Evolutionary conservation across 1,139 yeast genomes (phyloP), one percentile per base, ranked within the genome.

Genomic region (Yamadazyma siamensis): DNA sequence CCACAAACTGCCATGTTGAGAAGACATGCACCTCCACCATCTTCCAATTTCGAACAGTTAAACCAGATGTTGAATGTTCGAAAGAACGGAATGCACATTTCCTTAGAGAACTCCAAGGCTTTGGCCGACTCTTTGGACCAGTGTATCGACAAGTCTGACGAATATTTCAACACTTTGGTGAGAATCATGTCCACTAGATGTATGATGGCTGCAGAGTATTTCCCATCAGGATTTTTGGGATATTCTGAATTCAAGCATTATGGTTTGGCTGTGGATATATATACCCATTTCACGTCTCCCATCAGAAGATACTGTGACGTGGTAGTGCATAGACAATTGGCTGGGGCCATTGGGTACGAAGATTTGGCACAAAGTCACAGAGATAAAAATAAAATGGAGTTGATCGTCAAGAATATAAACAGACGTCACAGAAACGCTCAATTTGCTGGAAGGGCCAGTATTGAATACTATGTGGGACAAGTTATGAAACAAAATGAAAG

Each of bases 151-250:
- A 74, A 80, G 15, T 52, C 74, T 1, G 98, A 91, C 54, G 83
- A 89, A 5, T 94, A 87, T 52, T 88, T 94, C 72, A 94, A 94
- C 59, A 91, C 97, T 0, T 70, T 94, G 48, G 73, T 91, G 7
- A 81, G 99, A 60, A 91, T 94, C 42, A 84, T 91, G 95, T 94
- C 97, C 5, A 94, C 99, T 0, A 75, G 99, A 51, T 91, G 98
- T 62, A 94, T 94, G 98, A 86, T 88, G 84, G 96, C 98, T 3
- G 99, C 99, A 2, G 97, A 91, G 51, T 94, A 94, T 55, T 94
- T 94, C 66, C 80, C 95, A 6, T 77, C 96, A 0, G 98, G 99
- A n/a, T 77, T 84, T 11, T 86, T 72, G 49, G 86, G 95, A 6
- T 86, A 86, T 50, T 80, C 95, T n/a, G 98, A 94, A 44, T 94